Conservation (phyloP, 345 rosid species). For the Physaria fendleri region DNA sequence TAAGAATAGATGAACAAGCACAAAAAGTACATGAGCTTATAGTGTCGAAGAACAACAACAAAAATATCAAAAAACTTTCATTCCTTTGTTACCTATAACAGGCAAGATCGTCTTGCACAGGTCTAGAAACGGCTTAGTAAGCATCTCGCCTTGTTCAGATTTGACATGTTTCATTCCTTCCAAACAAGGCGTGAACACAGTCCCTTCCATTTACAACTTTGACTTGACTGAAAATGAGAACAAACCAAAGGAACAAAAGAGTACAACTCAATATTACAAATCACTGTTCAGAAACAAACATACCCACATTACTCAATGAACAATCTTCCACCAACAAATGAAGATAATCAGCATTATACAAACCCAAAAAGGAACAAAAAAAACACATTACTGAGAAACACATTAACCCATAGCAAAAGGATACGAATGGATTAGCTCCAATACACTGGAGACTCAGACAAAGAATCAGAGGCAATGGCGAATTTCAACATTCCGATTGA, state of each 20-base stretch:
- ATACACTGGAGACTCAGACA: neutral
- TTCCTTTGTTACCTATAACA: constrained; percentile 46
- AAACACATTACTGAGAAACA: too few species aligned
- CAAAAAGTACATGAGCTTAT: neutral
- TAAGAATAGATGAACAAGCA: neutral
- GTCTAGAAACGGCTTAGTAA: constrained; percentile 75
- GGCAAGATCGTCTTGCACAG: constrained; percentile 85
- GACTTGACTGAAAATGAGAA: neutral
- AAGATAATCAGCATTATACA: too few species aligned
- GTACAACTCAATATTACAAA: neutral
- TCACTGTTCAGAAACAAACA: neutral
- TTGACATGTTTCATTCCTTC: constrained; percentile 86
- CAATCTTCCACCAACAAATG: too few species aligned
- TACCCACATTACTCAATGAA: too few species aligned
- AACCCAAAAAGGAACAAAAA: too few species aligned
- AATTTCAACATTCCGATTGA: constrained; percentile 11
- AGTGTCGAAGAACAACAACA: neutral
- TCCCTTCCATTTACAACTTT: constrained; percentile 53
- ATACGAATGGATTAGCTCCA: too few species aligned
- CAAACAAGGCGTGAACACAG: constrained; percentile 65
- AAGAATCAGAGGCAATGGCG: too few species aligned
- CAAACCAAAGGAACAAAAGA: neutral
- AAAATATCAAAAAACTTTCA: neutral
- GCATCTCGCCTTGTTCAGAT: constrained; percentile 65
- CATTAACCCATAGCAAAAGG: too few species aligned